phyloP scores from a whole-genome alignment of 805 yeast genomes.

The Nakazawaea peltata region DNA sequence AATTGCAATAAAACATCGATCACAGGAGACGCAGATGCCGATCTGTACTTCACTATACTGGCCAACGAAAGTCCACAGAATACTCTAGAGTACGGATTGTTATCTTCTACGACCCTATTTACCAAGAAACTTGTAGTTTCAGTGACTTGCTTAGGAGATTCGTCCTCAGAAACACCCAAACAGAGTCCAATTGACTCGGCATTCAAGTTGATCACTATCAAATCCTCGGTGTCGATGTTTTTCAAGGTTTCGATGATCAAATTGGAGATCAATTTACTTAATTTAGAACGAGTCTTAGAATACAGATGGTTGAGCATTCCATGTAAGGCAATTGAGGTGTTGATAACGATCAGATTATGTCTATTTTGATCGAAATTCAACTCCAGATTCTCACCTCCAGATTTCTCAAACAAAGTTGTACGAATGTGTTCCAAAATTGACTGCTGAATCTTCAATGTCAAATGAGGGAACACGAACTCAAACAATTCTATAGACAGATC shows the following conservation, averaged over 20 bases:
- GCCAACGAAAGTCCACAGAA: constrained; percentile 43
- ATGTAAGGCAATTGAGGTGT: constrained; percentile 57
- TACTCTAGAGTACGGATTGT: constrained; percentile 58
- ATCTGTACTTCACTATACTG: constrained; percentile 31
- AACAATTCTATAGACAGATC: constrained; percentile 77
- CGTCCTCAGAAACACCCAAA: constrained; percentile 19
- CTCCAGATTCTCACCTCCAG: neutral
- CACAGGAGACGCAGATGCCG: constrained; percentile 33
- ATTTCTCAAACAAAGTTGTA: constrained; percentile 22
- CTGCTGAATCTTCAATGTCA: constrained; percentile 74
- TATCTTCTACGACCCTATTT: constrained; percentile 56
- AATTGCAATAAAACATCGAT: constrained; percentile 53
- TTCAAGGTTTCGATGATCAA: constrained; percentile 21
- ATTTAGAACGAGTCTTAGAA: constrained; percentile 11
- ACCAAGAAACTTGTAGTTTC: constrained; percentile 46
- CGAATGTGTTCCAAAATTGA: constrained; percentile 80
- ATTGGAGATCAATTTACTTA: constrained; percentile 16
- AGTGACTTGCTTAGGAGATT: constrained; percentile 14
- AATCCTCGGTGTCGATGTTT: constrained; percentile 15
- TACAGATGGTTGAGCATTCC: constrained; percentile 30
- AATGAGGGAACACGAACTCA: constrained; percentile 57
- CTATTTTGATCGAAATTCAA: constrained; percentile 11
- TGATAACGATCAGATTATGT: constrained; percentile 45
- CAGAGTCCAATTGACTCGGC: constrained; percentile 24
- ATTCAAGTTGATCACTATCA: constrained; percentile 17